Conservation (phyloP, 2,329 filamentous ascomycete genomes). For the Talaromyces marneffei region DNA sequence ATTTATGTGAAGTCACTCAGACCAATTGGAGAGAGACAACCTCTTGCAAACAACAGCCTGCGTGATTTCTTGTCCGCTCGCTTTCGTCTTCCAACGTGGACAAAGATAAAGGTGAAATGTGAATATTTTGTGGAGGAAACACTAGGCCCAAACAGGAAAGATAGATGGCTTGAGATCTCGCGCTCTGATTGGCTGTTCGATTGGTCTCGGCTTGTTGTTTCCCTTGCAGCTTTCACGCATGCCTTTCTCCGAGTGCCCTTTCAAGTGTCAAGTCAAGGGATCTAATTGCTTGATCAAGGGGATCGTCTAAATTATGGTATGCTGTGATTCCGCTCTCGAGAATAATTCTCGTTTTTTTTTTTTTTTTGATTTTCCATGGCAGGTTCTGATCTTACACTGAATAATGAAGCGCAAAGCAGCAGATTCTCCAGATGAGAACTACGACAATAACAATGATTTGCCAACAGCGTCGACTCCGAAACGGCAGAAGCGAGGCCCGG, state of each 20-base stretch:
- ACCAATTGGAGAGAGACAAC: not conserved
- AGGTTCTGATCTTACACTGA: slow-evolving; percentile 13
- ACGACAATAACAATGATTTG: slow-evolving; percentile 27
- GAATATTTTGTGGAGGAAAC: not conserved
- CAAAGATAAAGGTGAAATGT: not conserved
- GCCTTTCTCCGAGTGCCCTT: not conserved
- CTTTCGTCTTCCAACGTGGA: not conserved
- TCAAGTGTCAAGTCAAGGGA: not conserved
- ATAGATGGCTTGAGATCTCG: not conserved
- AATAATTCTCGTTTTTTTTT: not conserved
- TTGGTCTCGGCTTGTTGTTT: not conserved
- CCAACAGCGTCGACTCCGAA: slow-evolving; percentile 35
- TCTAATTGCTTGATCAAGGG: not conserved
- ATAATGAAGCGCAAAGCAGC: slow-evolving; percentile 41
- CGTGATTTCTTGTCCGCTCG: not conserved
- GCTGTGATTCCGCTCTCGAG: not conserved
- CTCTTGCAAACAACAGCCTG: not conserved
- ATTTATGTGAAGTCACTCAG: not conserved
- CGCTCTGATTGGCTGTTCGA: not conserved
- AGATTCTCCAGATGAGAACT: slow-evolving; percentile 23
- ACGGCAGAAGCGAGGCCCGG: slow-evolving; percentile 27
- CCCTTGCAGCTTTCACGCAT: slow-evolving; percentile 12
- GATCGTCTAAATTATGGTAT: slow-evolving; percentile 12
- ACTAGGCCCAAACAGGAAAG: not conserved
- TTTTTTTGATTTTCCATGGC: not conserved